Percentiles rank a stretch among this genome's conserved stretches.
Conservation (phyloP, 345 rosid genomes). For the Corchorus olitorius region DNA sequence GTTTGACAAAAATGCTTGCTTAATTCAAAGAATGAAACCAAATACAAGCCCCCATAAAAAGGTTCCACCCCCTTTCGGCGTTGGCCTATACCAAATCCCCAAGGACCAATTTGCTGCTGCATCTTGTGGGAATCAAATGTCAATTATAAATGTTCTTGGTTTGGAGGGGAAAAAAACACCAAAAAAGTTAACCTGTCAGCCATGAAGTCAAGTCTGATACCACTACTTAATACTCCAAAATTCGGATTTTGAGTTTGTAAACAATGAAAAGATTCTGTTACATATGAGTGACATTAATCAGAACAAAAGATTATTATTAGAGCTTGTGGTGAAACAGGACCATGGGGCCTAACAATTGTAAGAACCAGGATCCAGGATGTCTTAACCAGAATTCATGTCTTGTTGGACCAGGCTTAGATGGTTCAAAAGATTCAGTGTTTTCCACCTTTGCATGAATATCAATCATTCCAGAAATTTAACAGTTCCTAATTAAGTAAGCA, state of each 20-base stretch:
- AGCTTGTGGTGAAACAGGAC: too few relatives aligned
- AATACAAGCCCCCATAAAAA: background rate
- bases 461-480: too few relatives aligned
- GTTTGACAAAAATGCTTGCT: too few relatives aligned
- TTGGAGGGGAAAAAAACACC: background rate
- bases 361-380: too few relatives aligned
- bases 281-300: too few relatives aligned
- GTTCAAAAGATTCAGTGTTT: too few relatives aligned
- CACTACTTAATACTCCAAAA: background rate
- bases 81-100: background rate
- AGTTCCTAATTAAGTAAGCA: too few relatives aligned
- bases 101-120: conserved; percentile 9
- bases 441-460: too few relatives aligned
- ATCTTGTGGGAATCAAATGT: background rate
- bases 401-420: too few relatives aligned
- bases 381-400: too few relatives aligned
- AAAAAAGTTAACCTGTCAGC: background rate
- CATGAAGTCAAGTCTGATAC: background rate
- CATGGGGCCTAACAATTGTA: too few relatives aligned
- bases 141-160: conserved; percentile 1
- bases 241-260: background rate
- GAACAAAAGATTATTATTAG: background rate
- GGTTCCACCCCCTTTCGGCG: background rate
- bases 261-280: background rate
- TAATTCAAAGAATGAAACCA: too few relatives aligned